Conservation (phyloP, 1,284 basidiomycete genomes). For the Ustilago lituana region DNA sequence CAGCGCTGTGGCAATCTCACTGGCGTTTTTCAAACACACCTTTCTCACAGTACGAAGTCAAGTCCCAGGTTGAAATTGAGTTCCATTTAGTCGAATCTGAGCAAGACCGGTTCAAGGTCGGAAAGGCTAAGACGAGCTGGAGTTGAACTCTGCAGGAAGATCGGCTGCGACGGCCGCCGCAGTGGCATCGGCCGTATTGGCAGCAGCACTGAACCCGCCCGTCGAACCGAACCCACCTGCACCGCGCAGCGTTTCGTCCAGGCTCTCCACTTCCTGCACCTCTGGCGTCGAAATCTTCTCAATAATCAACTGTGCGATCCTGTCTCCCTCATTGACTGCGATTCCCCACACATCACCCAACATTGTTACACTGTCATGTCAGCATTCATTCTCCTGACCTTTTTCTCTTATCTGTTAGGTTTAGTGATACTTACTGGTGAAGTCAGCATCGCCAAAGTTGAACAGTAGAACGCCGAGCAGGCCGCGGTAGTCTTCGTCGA, state of each 20-base stretch:
- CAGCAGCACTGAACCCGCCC: conserved; percentile 70
- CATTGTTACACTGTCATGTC: too few relatives aligned
- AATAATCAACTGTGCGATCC: conserved; percentile 91
- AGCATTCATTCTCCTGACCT: neutral
- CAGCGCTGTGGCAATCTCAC: neutral
- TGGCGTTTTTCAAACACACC: neutral
- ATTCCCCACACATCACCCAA: too few relatives aligned
- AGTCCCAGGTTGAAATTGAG: too few relatives aligned
- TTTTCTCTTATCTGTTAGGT: neutral
- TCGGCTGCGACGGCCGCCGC: conserved; percentile 31
- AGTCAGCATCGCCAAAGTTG: conserved; percentile 85
- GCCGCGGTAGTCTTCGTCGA: conserved; percentile 95
- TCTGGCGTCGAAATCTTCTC: conserved; percentile 89
- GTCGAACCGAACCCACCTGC: conserved; percentile 93
- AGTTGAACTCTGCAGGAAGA: conserved; percentile 20
- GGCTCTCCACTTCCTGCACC: conserved; percentile 83
- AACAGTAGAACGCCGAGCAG: conserved; percentile 91
- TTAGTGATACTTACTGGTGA: conserved; percentile 74
- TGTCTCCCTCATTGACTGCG: conserved; percentile 88
- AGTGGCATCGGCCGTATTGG: conserved; percentile 8
- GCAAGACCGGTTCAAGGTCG: too few relatives aligned
- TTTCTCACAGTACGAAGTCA: too few relatives aligned
- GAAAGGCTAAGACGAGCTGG: neutral
- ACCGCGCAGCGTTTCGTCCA: conserved; percentile 85
- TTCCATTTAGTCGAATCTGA: too few relatives aligned